Conservation (phyloP, 257 asterid genomes). For the Solanum ahanhuiri region DNA sequence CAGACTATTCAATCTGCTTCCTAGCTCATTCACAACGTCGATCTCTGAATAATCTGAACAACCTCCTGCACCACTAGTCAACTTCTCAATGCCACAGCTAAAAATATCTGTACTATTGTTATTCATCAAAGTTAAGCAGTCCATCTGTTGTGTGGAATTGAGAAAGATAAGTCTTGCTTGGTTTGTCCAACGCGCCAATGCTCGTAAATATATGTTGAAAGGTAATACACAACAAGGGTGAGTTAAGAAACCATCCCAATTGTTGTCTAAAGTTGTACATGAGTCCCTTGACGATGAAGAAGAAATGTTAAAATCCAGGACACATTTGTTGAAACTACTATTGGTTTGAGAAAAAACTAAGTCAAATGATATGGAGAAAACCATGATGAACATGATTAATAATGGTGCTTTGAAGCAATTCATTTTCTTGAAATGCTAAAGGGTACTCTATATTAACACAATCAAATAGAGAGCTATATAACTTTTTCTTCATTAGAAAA, state of each 20-base stretch:
- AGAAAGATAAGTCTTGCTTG: slow-evolving; percentile 35
- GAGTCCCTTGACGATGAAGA: slow-evolving; percentile 18
- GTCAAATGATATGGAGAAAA: neutral
- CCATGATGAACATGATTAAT: neutral
- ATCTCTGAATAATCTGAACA: slow-evolving; percentile 44
- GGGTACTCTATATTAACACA: neutral
- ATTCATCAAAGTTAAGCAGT: slow-evolving; percentile 20
- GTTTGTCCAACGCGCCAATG: slow-evolving; percentile 31
- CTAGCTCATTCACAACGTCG: slow-evolving; percentile 27
- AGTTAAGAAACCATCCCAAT: slow-evolving; percentile 46
- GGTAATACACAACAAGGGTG: slow-evolving; percentile 21
- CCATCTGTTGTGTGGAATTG: slow-evolving; percentile 24
- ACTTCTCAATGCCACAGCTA: slow-evolving; percentile 47
- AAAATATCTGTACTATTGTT: neutral
- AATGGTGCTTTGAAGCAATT: neutral
- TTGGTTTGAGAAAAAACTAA: neutral
- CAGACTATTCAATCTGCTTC: slow-evolving; percentile 19
- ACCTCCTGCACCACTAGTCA: slow-evolving; percentile 47
- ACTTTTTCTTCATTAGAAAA: neutral
- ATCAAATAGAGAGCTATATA: neutral
- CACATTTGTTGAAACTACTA: slow-evolving; percentile 20
- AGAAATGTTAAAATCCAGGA: slow-evolving; percentile 15
- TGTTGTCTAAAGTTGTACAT: slow-evolving; percentile 4
- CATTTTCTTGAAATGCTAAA: slow-evolving; percentile 17
- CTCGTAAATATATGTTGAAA: slow-evolving; percentile 29